Evolutionary conservation across 202 grass and related monocot genomes (phyloP), one percentile per base, ranked within the genome.

Genomic region (Panicum virgatum): DNA sequence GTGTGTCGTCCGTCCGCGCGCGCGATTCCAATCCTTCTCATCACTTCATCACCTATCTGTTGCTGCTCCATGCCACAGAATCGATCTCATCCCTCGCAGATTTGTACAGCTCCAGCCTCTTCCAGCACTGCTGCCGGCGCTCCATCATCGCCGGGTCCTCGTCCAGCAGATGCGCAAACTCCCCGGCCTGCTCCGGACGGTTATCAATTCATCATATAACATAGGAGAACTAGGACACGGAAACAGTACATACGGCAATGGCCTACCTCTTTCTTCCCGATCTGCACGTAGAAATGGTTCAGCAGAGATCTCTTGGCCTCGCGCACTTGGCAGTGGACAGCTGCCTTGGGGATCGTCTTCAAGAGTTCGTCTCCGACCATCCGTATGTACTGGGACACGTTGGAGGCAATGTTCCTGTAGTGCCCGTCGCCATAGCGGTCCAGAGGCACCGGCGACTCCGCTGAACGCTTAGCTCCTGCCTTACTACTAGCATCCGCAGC

Each of bases 401-500:
- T 94, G 45, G 84, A 85, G 20, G 86, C 92, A 61, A 94, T 94
- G 38, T 37, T 91, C 86, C 92, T 89, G 78, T 85, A 94, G 84
- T 94, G 92, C 32, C 89, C 86, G 26, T 94, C 92, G 5, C 78
- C 66, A 1, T 91, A 94, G 12, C 89, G 89, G 26, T 94, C 92
- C 9, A 91, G 27, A 5, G 40, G 6, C 4, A 62, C 25, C 10
- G 75, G 4, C 65, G 77, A 18, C 10, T 84, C 77, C 6, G 30
- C 58, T 26, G 72, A 14, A 47, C 72, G 51, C 8, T 57, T 57
- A 32, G 0, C 12, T 58, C 82, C 67, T 3, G 18, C 83, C 23
- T 46, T 63, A 34, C 43, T 39, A n/a, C 57, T 54, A 14, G 56
- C 43, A 23, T 73, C 82, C 13, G 30, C 58, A 37, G 61, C 81